These are phyloP conservation scores for Chara braunii DNA, from an alignment of 139 green algal genomes.

Conservation along the genomic window DNA sequence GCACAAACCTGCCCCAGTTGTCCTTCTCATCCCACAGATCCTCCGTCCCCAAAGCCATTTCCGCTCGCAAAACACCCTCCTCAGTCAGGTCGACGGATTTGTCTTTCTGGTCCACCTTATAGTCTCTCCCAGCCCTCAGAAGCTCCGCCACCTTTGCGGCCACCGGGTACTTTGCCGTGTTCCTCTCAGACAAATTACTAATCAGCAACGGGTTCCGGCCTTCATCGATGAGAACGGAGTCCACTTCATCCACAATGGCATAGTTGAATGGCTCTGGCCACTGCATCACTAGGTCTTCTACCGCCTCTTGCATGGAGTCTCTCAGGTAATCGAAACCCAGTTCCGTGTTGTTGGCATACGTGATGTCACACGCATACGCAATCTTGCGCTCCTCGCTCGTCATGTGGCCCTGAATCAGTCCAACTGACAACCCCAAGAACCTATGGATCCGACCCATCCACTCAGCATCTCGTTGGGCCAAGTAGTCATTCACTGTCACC, in stretches of 20 bases:
- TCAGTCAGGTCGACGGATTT: constrained; percentile 35
- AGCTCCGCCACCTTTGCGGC: background rate
- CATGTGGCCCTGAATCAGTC: constrained; percentile 16
- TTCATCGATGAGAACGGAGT: constrained; percentile 74
- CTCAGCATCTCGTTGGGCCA: constrained; percentile 25
- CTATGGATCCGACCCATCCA: constrained; percentile 33
- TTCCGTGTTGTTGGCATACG: constrained; percentile 46
- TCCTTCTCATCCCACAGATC: constrained; percentile 37
- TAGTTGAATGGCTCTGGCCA: constrained; percentile 51
- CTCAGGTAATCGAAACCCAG: constrained; percentile 58
- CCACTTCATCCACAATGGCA: constrained; percentile 78
- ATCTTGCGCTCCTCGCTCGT: constrained; percentile 14
- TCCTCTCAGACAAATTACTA: background rate
- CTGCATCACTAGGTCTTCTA: constrained; percentile 3
- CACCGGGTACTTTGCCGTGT: background rate
- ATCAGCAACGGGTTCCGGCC: constrained; percentile 61
- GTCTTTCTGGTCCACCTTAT: constrained; percentile 29
- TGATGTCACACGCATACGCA: constrained; percentile 50
- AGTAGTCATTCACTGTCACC: constrained; percentile 41
- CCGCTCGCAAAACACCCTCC: constrained; percentile 33
- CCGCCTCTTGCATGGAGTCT: constrained; percentile 61
- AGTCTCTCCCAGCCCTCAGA: no score
- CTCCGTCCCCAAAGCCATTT: constrained; percentile 6
- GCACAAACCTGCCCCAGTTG: constrained; percentile 51
- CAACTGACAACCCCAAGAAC: constrained; percentile 31